Percentiles rank a stretch among this genome's conserved stretches.
Evolutionary conservation across 306 rosid genomes (phyloP).

Genomic region (Pyrus communis): DNA sequence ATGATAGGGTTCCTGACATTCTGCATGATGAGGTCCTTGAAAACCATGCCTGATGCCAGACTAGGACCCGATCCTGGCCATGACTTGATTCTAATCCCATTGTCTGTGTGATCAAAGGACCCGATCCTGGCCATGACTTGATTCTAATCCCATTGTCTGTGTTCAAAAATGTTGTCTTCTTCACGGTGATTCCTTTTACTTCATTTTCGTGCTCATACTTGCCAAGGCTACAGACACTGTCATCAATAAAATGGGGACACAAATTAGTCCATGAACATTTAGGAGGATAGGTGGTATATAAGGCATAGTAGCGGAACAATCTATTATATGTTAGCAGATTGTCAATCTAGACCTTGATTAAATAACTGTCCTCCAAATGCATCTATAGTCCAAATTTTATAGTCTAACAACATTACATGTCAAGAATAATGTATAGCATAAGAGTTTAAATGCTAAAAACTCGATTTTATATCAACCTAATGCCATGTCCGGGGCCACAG

Average conservation of each 20-base stretch:
- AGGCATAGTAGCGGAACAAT: neutral
- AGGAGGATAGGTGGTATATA: neutral
- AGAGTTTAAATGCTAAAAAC: neutral
- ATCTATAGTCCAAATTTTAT: neutral
- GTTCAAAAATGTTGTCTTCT: conserved; percentile 13
- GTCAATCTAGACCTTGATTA: neutral
- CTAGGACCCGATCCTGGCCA: conserved; percentile 38
- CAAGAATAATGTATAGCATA: neutral
- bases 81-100: conserved; percentile 40
- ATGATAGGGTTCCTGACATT: conserved; percentile 33
- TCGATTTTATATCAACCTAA: conserved; percentile 12
- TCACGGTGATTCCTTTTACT: conserved; percentile 28
- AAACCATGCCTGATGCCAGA: conserved; percentile 24
- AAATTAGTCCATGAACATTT: neutral
- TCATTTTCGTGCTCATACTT: conserved; percentile 27
- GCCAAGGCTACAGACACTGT: conserved; percentile 36
- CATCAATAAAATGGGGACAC: neutral
- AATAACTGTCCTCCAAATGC: neutral
- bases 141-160: conserved; percentile 38
- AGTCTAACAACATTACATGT: neutral
- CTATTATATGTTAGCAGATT: neutral
- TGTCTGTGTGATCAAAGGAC: too few species aligned
- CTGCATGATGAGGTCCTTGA: conserved; percentile 25
- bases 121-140: conserved; percentile 43
- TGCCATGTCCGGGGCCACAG: conserved; percentile 43